phyloP scores from a whole-genome alignment of 148 eudicot genomes.

The Cornus kousa region DNA sequence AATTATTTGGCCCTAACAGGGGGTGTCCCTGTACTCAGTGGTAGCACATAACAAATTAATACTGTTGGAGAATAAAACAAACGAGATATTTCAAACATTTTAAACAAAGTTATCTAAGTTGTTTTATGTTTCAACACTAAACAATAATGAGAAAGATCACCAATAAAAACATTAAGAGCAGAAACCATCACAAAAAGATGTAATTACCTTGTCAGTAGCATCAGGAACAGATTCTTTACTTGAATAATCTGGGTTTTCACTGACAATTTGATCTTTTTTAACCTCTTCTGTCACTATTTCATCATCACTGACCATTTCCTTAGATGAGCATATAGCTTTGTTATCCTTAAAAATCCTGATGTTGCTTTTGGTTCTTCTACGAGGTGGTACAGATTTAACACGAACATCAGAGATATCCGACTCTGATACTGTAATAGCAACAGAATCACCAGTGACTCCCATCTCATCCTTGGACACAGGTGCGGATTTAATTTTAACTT shows the following conservation, averaged over 20 bases:
- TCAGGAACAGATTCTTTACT: conserved; percentile 32
- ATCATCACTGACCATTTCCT: conserved; percentile 33
- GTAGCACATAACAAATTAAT: not conserved
- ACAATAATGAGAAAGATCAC: too few species aligned
- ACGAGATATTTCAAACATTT: not conserved
- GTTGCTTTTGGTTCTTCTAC: conserved; percentile 67
- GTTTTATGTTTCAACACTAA: not conserved
- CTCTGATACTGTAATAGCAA: conserved; percentile 35
- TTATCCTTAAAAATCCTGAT: conserved; percentile 51
- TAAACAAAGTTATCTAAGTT: not conserved
- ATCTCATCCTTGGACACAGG: conserved; percentile 38
- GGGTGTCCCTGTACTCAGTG: not conserved
- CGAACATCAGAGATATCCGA: conserved; percentile 52
- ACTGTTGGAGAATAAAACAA: not conserved
- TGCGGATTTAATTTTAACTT: conserved; percentile 44
- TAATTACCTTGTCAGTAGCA: conserved; percentile 50
- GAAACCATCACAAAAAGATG: not conserved
- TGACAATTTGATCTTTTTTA: conserved; percentile 22
- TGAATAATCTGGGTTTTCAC: conserved; percentile 29
- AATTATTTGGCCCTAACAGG: not conserved
- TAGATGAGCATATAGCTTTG: conserved; percentile 28
- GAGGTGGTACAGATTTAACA: conserved; percentile 74
- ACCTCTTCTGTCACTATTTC: conserved; percentile 23
- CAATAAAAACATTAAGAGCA: not conserved
- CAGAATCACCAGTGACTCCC: conserved; percentile 40